phyloP scores from a whole-genome alignment of 495 filamentous ascomycete species.

The Podospora comata region DNA sequence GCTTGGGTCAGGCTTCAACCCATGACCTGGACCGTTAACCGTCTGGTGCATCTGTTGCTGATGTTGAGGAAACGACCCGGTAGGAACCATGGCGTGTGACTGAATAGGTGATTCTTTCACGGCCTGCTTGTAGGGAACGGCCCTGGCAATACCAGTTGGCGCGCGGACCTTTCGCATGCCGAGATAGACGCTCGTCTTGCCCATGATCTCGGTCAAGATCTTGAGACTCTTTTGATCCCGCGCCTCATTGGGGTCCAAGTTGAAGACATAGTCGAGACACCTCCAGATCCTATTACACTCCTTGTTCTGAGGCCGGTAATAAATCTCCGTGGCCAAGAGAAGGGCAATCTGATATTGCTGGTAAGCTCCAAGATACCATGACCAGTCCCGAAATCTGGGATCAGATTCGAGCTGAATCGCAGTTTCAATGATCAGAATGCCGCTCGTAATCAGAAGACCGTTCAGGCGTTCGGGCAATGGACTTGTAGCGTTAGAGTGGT shows the following conservation, averaged over 20 bases:
- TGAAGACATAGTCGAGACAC: conserved; percentile 68
- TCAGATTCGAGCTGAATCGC: conserved; percentile 58
- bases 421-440: conserved; percentile 55
- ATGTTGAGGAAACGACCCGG: background rate
- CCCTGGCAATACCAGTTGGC: conserved; percentile 36
- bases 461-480: conserved; percentile 47
- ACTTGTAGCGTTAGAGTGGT: conserved; percentile 54
- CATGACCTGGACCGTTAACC: background rate
- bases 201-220: conserved; percentile 41
- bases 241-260: conserved; percentile 48
- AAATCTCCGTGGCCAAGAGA: conserved; percentile 52
- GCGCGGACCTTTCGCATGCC: conserved; percentile 47
- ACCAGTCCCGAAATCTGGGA: conserved; percentile 49
- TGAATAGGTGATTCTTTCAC: conserved; percentile 37
- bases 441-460: conserved; percentile 49
- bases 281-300: conserved; percentile 63
- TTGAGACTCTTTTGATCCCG: conserved; percentile 39
- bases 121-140: conserved; percentile 37
- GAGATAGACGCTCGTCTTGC: conserved; percentile 42
- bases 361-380: conserved; percentile 55
- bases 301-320: conserved; percentile 52
- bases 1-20: background rate
- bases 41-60: conserved; percentile 22
- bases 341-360: conserved; percentile 56
- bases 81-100: conserved; percentile 4